Evolutionary conservation across 371 early-diverging fungal genomes (phyloP).

Genomic region (Chytridium lagenaria): DNA sequence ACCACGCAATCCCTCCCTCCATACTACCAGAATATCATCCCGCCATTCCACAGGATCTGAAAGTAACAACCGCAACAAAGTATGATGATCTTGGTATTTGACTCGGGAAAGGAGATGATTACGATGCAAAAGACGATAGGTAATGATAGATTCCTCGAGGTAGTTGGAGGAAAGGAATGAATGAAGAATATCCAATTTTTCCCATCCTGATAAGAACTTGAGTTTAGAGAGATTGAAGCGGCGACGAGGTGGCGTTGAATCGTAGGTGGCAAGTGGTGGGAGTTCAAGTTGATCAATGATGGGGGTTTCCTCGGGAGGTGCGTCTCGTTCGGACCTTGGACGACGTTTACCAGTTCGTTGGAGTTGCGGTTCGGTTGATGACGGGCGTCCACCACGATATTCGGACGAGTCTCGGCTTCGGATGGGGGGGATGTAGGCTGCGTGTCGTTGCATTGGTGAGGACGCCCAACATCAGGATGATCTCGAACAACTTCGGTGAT

Average conservation of each 20-base stretch:
- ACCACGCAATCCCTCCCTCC: slow-evolving; percentile 11
- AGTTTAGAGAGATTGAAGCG: slow-evolving; percentile 33
- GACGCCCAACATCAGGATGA: not conserved
- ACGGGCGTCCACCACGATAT: not conserved
- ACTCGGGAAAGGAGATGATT: slow-evolving; percentile 33
- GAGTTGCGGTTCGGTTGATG: not conserved
- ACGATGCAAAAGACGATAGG: slow-evolving; percentile 26
- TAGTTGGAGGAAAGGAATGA: slow-evolving; percentile 28
- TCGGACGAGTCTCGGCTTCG: not conserved
- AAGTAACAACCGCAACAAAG: slow-evolving; percentile 33
- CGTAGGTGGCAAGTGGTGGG: not conserved
- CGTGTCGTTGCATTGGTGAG: not conserved
- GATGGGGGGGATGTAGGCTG: not conserved
- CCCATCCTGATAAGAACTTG: slow-evolving; percentile 34
- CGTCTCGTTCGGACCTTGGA: slow-evolving; percentile 3
- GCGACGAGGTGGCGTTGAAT: not conserved
- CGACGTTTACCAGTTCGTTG: not conserved
- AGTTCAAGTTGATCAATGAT: not conserved
- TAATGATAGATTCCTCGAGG: slow-evolving; percentile 28
- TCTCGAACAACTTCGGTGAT: not conserved
- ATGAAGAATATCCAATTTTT: slow-evolving; percentile 39
- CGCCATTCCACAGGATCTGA: slow-evolving; percentile 24
- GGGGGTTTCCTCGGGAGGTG: not conserved
- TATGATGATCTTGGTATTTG: slow-evolving; percentile 41
- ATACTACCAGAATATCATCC: slow-evolving; percentile 19